phyloP scores from a whole-genome alignment of 192 early-diverging fungal species.

The Gryganskiella cystojenkinii region DNA sequence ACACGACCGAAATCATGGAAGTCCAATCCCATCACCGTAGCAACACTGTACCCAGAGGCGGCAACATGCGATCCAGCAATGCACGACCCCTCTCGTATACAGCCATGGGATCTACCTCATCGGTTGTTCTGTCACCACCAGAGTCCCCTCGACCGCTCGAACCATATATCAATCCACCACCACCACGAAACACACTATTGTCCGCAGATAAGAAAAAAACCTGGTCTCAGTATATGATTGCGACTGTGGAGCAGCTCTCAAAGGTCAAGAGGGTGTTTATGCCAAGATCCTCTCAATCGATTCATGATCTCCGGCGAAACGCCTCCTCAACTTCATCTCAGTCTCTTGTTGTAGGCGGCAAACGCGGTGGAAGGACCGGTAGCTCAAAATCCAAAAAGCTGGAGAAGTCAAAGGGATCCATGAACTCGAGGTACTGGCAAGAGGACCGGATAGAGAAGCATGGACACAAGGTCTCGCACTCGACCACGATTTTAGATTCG shows the following conservation, averaged over 20 bases:
- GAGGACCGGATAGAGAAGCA: constrained; percentile 10
- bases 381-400: neutral
- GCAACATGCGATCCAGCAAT: neutral
- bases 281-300: constrained; percentile 12
- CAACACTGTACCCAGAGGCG: constrained; percentile 9
- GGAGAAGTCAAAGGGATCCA: neutral
- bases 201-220: constrained; percentile 27
- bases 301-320: constrained; percentile 13
- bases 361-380: neutral
- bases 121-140: constrained; percentile 17
- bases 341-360: neutral
- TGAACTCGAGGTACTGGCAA: neutral
- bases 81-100: constrained; percentile 20
- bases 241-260: constrained; percentile 35
- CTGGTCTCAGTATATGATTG: constrained; percentile 36
- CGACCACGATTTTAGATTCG: constrained; percentile 10
- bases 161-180: constrained; percentile 25
- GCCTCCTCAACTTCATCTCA: constrained; percentile 1
- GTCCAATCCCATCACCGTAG: constrained; percentile 13
- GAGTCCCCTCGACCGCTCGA: constrained; percentile 27
- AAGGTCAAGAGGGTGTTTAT: constrained; percentile 37
- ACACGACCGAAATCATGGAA: neutral
- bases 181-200: neutral
- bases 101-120: constrained; percentile 7
- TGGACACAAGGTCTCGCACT: constrained; percentile 20